Conservation (phyloP, 768 basidiomycete genomes). For the Suillus luteus region DNA sequence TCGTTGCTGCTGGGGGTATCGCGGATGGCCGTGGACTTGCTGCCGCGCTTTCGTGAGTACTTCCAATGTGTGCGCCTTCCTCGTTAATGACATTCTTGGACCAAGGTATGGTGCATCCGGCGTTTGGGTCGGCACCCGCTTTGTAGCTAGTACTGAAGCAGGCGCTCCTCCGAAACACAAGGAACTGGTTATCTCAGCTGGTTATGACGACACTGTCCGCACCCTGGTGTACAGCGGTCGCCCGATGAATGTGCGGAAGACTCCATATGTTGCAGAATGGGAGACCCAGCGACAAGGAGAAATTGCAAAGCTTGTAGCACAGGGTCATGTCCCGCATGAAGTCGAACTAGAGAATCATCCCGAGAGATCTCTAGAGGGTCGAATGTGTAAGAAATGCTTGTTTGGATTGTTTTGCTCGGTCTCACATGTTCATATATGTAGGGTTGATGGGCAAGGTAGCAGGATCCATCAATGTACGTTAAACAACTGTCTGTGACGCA, state of each 20-base stretch:
- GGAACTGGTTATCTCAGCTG: constrained; percentile 62
- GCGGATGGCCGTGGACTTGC: constrained; percentile 83
- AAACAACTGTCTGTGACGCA: neutral
- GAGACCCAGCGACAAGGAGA: constrained; percentile 63
- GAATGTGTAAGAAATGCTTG: constrained; percentile 50
- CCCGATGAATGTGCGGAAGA: constrained; percentile 80
- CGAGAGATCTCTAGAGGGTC: constrained; percentile 60
- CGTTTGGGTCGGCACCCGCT: constrained; percentile 88
- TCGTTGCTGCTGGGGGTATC: constrained; percentile 85
- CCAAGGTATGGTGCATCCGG: constrained; percentile 77
- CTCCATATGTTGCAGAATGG: constrained; percentile 79
- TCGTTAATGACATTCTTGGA: neutral
- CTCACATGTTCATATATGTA: constrained; percentile 28
- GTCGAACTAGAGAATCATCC: constrained; percentile 70
- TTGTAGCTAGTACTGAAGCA: constrained; percentile 81
- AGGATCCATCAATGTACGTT: constrained; percentile 60
- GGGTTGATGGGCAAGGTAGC: constrained; percentile 83
- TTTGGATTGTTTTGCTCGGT: neutral
- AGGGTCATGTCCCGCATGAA: constrained; percentile 77
- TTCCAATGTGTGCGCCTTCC: neutral
- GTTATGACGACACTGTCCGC: constrained; percentile 72
- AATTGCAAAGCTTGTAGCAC: constrained; percentile 54
- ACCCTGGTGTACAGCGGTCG: constrained; percentile 79
- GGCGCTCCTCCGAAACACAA: constrained; percentile 78
- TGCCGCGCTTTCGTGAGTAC: constrained; percentile 61